Conservation (phyloP, 1,284 basidiomycete genomes). For the Trichosporon coremiiforme region DNA sequence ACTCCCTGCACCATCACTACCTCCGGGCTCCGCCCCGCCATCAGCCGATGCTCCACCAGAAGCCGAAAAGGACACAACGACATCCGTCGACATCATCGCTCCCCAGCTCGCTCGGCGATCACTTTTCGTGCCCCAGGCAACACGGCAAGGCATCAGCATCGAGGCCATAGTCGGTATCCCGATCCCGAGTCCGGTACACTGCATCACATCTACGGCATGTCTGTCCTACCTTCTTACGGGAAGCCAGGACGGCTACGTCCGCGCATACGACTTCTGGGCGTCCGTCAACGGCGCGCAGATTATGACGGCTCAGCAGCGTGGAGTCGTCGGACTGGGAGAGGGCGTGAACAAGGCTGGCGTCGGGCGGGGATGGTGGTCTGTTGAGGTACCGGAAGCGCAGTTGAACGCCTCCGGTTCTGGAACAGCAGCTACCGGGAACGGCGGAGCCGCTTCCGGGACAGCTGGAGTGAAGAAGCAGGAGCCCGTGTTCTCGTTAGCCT, state of each 20-base stretch:
- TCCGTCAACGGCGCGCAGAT: constrained; percentile 85
- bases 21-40: constrained; percentile 16
- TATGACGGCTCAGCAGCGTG: constrained; percentile 84
- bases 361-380: constrained; percentile 79
- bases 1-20: background rate
- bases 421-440: background rate
- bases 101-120: constrained; percentile 47
- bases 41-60: background rate
- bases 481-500: constrained; percentile 81
- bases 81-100: constrained; percentile 29
- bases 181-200: constrained; percentile 82
- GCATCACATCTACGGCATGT: constrained; percentile 80
- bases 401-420: background rate
- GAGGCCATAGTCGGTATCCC: constrained; percentile 91
- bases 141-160: constrained; percentile 62
- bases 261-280: constrained; percentile 87
- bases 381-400: constrained; percentile 42
- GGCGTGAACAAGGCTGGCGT: constrained; percentile 89
- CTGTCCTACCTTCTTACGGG: constrained; percentile 87
- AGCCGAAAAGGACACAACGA: constrained; percentile 13
- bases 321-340: constrained; percentile 86
- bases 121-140: constrained; percentile 37
- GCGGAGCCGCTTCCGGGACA: constrained; percentile 28
- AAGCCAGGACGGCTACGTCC: constrained; percentile 89
- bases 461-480: constrained; percentile 55